phyloP scores from a whole-genome alignment of 257 asterid species.

The Solanum piurae region DNA sequence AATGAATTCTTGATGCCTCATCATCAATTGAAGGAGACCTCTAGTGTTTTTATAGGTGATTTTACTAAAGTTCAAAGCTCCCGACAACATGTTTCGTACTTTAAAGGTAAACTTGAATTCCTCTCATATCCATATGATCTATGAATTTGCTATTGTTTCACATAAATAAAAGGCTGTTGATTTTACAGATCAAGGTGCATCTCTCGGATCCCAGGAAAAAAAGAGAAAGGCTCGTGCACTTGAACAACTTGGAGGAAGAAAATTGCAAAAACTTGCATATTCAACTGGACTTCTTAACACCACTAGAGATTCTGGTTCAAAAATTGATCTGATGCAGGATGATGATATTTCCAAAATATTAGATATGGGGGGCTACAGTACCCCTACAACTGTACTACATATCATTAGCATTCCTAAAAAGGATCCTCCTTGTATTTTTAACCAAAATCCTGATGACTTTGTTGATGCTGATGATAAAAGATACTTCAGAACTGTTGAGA shows the following conservation, averaged over 20 bases:
- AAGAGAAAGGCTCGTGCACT: neutral
- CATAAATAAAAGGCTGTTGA: neutral
- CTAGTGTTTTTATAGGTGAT: neutral
- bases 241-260: neutral
- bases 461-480: constrained; percentile 37
- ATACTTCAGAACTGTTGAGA: constrained; percentile 32
- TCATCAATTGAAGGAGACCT: neutral
- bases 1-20: neutral
- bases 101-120: neutral
- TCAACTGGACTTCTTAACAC: neutral
- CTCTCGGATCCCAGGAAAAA: neutral
- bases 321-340: neutral
- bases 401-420: neutral
- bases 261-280: neutral
- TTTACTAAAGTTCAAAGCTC: neutral
- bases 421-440: constrained; percentile 7
- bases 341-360: neutral
- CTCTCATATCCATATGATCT: neutral
- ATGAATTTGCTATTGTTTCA: neutral
- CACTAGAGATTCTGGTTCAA: neutral
- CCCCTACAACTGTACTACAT: neutral
- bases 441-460: constrained; percentile 68
- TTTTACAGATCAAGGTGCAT: constrained; percentile 3
- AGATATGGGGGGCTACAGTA: neutral
- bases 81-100: neutral